Base-by-base conservation (phyloP, 768 basidiomycete genomes). In the Aureoboletus auriporus region DNA sequence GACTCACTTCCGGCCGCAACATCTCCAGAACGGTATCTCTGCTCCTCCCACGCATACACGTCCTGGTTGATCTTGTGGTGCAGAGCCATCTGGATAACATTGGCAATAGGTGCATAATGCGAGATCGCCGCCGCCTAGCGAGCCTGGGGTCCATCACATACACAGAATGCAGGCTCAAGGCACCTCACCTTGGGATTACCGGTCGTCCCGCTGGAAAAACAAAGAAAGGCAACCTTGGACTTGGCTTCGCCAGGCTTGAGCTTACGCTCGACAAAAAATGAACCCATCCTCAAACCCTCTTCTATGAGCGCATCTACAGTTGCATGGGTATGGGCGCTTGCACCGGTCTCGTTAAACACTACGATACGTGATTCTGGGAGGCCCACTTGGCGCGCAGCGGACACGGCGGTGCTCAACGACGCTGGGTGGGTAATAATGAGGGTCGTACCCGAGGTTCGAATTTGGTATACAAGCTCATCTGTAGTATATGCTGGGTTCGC, bases 121-220 rank as follows among this genome's bases (percentile, higher is more conserved):
- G 86, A 61, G 48, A 89, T 81, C 8, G 72, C 75, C 14, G 86
- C 83, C 9, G 84, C 87, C 83, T 83, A 30, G 9, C 14, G 29
- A 14, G 26, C 8, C 27, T 13, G 6, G 26, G 0, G 23, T 56
- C 41, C 33, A 34, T 14, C n/a, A 1, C 40, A n/a, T 16, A 2
- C 13, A 20, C 26, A 8, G 8, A 1, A 26, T 5, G 17, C 27
- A 4, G 38, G 12, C 10, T 14, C 9, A 11, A 20, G 9, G 14
- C 7, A 4, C 13, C 53, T 42, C 12, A 63, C 64, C 50, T 65
- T 63, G 29, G 64, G 71, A 58, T 65, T 69, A 62, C 85, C 85
- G 13, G 86, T 89, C 20, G 86, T 89, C 8, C 86, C 86, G 52
- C 85, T 86, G 1, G 86, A 88, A 55, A 89, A 85, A 44, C 75